Evolutionary conservation across 176 grass and related monocot genomes (phyloP).

Genomic region (Paspalum notatum): DNA sequence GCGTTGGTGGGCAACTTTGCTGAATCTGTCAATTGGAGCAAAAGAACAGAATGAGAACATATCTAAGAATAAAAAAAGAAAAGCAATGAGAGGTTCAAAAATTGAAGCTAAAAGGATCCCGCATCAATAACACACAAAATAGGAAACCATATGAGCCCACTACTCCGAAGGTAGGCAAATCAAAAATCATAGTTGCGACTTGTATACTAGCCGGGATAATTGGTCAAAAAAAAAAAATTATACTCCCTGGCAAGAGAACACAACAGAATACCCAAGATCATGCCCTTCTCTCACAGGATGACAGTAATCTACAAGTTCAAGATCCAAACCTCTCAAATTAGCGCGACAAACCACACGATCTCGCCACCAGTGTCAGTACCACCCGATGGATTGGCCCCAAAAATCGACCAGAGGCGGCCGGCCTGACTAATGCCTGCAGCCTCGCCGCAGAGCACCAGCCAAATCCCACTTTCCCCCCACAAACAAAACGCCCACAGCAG

Average conservation of each 20-base stretch:
- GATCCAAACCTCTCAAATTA: neutral
- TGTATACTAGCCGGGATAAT: neutral
- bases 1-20: neutral
- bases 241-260: neutral
- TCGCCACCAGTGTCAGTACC: neutral
- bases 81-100: too few relatives aligned
- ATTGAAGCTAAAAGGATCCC: too few relatives aligned
- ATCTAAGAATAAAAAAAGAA: too few relatives aligned
- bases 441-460: too few relatives aligned
- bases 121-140: too few relatives aligned
- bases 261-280: neutral
- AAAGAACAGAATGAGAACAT: neutral
- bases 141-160: too few relatives aligned
- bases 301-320: neutral
- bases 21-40: constrained; percentile 31
- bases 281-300: neutral
- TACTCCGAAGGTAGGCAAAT: neutral
- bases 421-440: too few relatives aligned
- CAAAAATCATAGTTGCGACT: neutral
- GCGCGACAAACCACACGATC: neutral
- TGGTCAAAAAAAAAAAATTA: constrained; percentile 16
- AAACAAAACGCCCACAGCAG: too few relatives aligned
- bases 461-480: too few relatives aligned
- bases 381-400: too few relatives aligned
- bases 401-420: too few relatives aligned